Evolutionary conservation across 495 filamentous ascomycete genomes (phyloP).

Genomic region (Trichoderma reesei): DNA sequence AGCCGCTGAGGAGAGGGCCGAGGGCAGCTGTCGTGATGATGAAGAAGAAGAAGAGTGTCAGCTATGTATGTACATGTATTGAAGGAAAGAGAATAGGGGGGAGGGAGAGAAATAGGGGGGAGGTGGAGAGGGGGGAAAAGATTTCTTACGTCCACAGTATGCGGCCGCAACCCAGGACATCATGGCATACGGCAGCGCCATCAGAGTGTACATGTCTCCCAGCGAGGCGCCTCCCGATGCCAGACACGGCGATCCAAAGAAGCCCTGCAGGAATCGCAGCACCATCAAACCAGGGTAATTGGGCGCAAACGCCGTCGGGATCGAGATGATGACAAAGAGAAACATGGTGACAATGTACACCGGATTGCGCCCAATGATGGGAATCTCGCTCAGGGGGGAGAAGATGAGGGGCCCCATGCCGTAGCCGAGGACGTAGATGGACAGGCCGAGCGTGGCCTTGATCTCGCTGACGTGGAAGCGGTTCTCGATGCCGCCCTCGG

Average conservation of each 20-base stretch:
- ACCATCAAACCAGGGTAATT: slow-evolving; percentile 67
- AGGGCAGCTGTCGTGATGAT: slow-evolving; percentile 25
- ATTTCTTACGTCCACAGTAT: slow-evolving; percentile 35
- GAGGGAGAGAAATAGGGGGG: neutral
- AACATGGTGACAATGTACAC: slow-evolving; percentile 64
- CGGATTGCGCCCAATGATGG: slow-evolving; percentile 50
- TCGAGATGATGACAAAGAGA: slow-evolving; percentile 62
- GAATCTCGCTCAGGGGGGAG: slow-evolving; percentile 47
- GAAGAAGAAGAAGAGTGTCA: neutral
- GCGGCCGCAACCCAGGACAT: slow-evolving; percentile 47
- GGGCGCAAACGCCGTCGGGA: slow-evolving; percentile 64
- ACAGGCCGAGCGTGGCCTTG: slow-evolving; percentile 42
- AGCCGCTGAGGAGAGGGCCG: slow-evolving; percentile 54
- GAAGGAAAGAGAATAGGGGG: neutral
- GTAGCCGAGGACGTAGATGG: slow-evolving; percentile 53
- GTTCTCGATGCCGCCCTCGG: slow-evolving; percentile 31
- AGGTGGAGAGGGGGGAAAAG: neutral
- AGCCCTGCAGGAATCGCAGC: slow-evolving; percentile 63
- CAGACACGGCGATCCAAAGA: slow-evolving; percentile 67
- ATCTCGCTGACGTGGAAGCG: slow-evolving; percentile 45
- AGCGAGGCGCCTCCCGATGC: slow-evolving; percentile 69
- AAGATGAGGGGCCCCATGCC: slow-evolving; percentile 40
- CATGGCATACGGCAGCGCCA: slow-evolving; percentile 62
- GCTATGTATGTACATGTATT: neutral
- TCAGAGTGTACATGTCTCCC: slow-evolving; percentile 62